Conservation (phyloP, 805 yeast species). For the Saccharomycopsis amapae region DNA sequence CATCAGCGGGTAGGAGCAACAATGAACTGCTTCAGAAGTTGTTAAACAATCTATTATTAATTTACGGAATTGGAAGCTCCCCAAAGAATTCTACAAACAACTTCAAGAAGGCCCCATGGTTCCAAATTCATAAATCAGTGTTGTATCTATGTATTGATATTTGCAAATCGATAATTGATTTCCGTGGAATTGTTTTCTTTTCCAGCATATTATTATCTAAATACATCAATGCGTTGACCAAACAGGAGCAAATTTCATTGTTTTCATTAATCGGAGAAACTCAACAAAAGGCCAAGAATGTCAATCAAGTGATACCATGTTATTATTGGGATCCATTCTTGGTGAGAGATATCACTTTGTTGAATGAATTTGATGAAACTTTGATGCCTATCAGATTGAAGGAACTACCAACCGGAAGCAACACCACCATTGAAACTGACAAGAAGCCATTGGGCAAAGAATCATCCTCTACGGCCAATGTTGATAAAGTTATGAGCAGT, state of each 20-base stretch:
- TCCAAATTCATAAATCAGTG: slow-evolving; percentile 47
- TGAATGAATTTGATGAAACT: slow-evolving; percentile 23
- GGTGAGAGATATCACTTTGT: slow-evolving; percentile 42
- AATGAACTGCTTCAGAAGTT: slow-evolving; percentile 26
- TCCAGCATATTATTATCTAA: slow-evolving; percentile 50
- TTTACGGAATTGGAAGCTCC: slow-evolving; percentile 45
- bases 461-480: not conserved
- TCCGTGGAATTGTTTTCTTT: slow-evolving; percentile 36
- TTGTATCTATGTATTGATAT: slow-evolving; percentile 45
- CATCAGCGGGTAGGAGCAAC: not conserved
- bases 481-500: slow-evolving; percentile 1
- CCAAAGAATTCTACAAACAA: slow-evolving; percentile 28
- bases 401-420: slow-evolving; percentile 18
- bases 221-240: slow-evolving; percentile 46
- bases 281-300: slow-evolving; percentile 25
- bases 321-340: slow-evolving; percentile 72
- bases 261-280: slow-evolving; percentile 30
- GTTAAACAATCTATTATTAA: slow-evolving; percentile 41
- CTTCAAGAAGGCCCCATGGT: slow-evolving; percentile 42
- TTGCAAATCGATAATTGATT: slow-evolving; percentile 45
- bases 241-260: slow-evolving; percentile 48
- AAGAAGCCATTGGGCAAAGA: not conserved
- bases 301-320: slow-evolving; percentile 25
- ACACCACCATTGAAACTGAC: slow-evolving; percentile 13
- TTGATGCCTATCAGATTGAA: slow-evolving; percentile 16